phyloP scores from a whole-genome alignment of 1,284 basidiomycete genomes.

The Rugosomyces carneus region DNA sequence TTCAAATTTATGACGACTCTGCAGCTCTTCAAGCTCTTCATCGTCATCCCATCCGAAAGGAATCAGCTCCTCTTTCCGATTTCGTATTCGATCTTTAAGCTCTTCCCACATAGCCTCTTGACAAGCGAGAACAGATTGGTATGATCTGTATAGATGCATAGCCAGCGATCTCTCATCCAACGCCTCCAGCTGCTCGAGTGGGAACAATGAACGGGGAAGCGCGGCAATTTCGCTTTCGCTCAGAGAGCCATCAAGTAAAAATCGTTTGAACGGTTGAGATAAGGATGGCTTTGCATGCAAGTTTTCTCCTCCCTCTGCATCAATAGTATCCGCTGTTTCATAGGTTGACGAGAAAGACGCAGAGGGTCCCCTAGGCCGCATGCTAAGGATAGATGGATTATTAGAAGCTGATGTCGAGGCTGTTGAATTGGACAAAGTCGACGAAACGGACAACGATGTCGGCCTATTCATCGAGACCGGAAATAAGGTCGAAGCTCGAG shows the following conservation, averaged over 20 bases:
- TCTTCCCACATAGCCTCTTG: constrained; percentile 81
- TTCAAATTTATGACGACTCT: constrained; percentile 57
- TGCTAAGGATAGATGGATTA: constrained; percentile 23
- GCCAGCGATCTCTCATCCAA: constrained; percentile 58
- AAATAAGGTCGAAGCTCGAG: constrained; percentile 26
- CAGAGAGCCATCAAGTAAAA: constrained; percentile 29
- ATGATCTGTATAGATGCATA: constrained; percentile 65
- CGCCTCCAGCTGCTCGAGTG: constrained; percentile 36
- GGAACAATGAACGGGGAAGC: constrained; percentile 37
- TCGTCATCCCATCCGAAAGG: constrained; percentile 65
- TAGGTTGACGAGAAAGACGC: constrained; percentile 24
- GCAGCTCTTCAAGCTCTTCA: constrained; percentile 49
- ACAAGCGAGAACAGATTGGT: constrained; percentile 57
- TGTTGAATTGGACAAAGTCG: constrained; percentile 27
- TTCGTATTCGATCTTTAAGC: constrained; percentile 52
- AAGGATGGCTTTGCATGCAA: constrained; percentile 11
- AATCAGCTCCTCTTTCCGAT: constrained; percentile 42
- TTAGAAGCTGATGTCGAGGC: constrained; percentile 24
- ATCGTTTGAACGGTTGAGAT: constrained; percentile 22
- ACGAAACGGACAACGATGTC: constrained; percentile 43
- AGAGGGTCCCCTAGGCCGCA: constrained; percentile 26
- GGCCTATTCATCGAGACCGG: constrained; percentile 28
- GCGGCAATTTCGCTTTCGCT: constrained; percentile 32
- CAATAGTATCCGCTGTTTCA: constrained; percentile 18
- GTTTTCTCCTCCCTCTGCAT: constrained; percentile 3